Evolutionary conservation across 192 early-diverging fungal genomes (phyloP).

Genomic region (Coemansia sp.): DNA sequence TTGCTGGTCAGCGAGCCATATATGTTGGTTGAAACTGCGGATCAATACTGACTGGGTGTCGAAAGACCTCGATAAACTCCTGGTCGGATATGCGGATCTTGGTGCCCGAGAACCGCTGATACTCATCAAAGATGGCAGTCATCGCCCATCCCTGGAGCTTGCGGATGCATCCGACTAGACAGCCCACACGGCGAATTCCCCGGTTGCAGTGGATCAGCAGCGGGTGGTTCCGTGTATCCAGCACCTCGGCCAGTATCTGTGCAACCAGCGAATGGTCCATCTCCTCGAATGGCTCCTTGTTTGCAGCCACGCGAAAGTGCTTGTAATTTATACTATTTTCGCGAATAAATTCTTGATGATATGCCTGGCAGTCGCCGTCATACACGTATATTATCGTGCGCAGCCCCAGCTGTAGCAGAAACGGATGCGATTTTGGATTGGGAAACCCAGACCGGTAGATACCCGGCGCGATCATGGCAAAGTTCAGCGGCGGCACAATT

Average conservation of each 20-base stretch:
- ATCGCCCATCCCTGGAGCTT: slow-evolving; percentile 96
- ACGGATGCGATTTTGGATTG: slow-evolving; percentile 86
- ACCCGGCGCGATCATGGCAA: slow-evolving; percentile 89
- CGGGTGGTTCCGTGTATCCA: slow-evolving; percentile 53
- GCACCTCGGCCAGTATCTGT: slow-evolving; percentile 30
- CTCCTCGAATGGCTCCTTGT: slow-evolving; percentile 66
- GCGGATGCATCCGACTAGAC: slow-evolving; percentile 88
- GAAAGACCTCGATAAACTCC: slow-evolving; percentile 69
- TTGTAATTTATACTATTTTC: slow-evolving; percentile 72
- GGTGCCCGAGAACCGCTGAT: slow-evolving; percentile 87
- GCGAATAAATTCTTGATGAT: slow-evolving; percentile 69
- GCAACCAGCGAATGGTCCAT: slow-evolving; percentile 35
- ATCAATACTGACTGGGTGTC: slow-evolving; percentile 21
- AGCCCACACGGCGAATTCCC: slow-evolving; percentile 93
- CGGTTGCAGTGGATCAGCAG: slow-evolving; percentile 93
- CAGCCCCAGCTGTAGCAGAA: slow-evolving; percentile 80
- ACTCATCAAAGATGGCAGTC: slow-evolving; percentile 97
- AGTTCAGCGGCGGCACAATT: slow-evolving; percentile 91
- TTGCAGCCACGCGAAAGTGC: slow-evolving; percentile 80
- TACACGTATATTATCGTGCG: slow-evolving; percentile 85
- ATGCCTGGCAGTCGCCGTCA: slow-evolving; percentile 70
- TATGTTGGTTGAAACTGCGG: slow-evolving; percentile 15
- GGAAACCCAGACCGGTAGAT: slow-evolving; percentile 96
- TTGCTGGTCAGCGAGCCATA: slow-evolving; percentile 23
- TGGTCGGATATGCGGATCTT: slow-evolving; percentile 90